phyloP scores from a whole-genome alignment of 176 grass and related monocot species.

The Tuctoria greenei region DNA sequence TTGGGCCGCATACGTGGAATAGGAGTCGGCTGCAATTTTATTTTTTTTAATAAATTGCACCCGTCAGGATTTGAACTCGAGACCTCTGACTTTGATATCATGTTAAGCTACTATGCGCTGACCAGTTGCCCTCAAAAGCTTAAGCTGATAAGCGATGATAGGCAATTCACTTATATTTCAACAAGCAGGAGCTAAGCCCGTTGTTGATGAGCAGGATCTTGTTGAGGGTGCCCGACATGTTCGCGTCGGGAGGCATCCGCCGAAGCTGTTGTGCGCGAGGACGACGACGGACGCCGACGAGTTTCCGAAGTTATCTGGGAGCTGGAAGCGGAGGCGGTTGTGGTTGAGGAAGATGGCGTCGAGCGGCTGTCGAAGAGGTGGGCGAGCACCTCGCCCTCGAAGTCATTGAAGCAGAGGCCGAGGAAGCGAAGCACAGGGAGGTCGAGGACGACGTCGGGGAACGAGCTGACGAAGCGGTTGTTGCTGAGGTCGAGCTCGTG shows the following conservation, averaged over 20 bases:
- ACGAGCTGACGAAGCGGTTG: conserved; percentile 86
- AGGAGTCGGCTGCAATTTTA: too few species aligned
- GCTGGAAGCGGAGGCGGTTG: conserved; percentile 70
- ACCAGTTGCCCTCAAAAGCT: too few species aligned
- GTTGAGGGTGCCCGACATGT: conserved; percentile 93
- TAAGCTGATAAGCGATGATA: too few species aligned
- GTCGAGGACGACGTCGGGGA: conserved; percentile 64
- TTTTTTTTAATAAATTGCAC: too few species aligned
- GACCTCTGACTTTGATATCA: too few species aligned
- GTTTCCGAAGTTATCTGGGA: conserved; percentile 90
- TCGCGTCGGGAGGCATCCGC: conserved; percentile 82
- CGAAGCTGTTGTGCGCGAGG: conserved; percentile 82
- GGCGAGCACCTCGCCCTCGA: conserved; percentile 65
- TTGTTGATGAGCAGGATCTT: conserved; percentile 91
- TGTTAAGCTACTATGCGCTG: too few species aligned
- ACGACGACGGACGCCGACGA: conserved; percentile 87
- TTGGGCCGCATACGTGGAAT: too few species aligned
- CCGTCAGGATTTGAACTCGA: too few species aligned
- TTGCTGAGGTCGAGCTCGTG: conserved; percentile 97
- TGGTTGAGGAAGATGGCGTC: conserved; percentile 99
- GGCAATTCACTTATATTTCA: too few species aligned
- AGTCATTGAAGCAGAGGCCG: conserved; percentile 92
- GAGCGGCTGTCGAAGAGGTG: conserved; percentile 72
- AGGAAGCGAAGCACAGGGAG: conserved; percentile 70
- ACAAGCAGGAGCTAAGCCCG: conserved; percentile 72